These are phyloP conservation scores for Lignosus rhinocerotis DNA, from an alignment of 1,284 basidiomycete species.

Conservation along the genomic window DNA sequence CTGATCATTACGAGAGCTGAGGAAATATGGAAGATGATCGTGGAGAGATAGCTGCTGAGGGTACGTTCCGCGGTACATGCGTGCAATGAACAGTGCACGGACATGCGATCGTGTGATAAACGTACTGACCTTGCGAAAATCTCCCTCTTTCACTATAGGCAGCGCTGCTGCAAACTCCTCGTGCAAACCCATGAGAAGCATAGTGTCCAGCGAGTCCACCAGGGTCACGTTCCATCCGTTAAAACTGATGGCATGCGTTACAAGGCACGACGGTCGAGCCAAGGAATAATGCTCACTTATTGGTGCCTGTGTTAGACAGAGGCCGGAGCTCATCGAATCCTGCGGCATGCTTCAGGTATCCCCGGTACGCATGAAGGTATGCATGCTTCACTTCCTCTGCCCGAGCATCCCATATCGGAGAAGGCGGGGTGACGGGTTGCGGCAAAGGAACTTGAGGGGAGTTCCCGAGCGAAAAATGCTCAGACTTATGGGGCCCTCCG, in stretches of 20 bases:
- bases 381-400: conserved; percentile 59
- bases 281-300: conserved; percentile 47
- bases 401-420: conserved; percentile 48
- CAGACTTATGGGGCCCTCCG: conserved; percentile 15
- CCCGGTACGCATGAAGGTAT: conserved; percentile 64
- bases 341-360: conserved; percentile 57
- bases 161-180: conserved; percentile 78
- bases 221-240: conserved; percentile 88
- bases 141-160: conserved; percentile 63
- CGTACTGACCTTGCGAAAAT: conserved; percentile 49
- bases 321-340: conserved; percentile 66
- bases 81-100: not conserved
- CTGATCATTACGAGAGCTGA: not conserved
- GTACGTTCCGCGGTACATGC: too few species aligned
- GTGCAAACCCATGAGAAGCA: conserved; percentile 84
- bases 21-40: too few species aligned
- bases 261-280: not conserved
- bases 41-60: too few species aligned
- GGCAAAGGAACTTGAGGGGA: not conserved
- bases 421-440: not conserved
- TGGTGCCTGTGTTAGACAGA: conserved; percentile 42
- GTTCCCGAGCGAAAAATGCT: conserved; percentile 11
- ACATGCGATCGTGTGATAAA: not conserved
- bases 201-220: conserved; percentile 85
- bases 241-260: conserved; percentile 45